A percentile compares a stretch with the other conserved stretches of the same genome.
phyloP scores from a whole-genome alignment of 805 yeast species.

The Saturnispora saitoi region DNA sequence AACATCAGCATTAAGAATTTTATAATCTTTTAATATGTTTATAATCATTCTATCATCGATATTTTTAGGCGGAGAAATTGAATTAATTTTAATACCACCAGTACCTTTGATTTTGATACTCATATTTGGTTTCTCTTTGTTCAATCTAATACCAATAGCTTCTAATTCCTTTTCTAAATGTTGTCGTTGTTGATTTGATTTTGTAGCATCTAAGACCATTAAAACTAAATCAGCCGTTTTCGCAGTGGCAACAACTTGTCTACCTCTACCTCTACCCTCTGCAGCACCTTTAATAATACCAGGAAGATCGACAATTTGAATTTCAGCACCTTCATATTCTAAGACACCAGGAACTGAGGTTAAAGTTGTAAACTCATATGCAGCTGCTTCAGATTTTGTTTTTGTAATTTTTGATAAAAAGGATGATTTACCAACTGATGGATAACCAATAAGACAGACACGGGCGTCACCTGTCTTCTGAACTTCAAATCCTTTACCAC shows the following conservation, averaged over 20 bases:
- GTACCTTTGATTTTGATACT: constrained; percentile 70
- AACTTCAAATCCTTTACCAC: constrained; percentile 85
- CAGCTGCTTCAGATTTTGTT: constrained; percentile 91
- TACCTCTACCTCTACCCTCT: constrained; percentile 95
- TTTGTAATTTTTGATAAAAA: constrained; percentile 82
- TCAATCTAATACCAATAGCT: constrained; percentile 86
- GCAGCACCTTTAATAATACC: constrained; percentile 96
- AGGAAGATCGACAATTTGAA: constrained; percentile 94
- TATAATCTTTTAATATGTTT: constrained; percentile 74
- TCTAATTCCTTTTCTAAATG: constrained; percentile 85
- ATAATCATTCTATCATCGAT: constrained; percentile 74
- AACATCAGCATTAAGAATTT: constrained; percentile 89
- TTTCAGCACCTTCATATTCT: constrained; percentile 93
- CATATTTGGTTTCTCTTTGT: constrained; percentile 74
- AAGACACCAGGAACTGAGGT: constrained; percentile 95
- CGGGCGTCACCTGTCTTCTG: constrained; percentile 95
- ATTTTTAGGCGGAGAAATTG: constrained; percentile 72
- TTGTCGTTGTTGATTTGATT: constrained; percentile 80
- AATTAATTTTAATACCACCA: constrained; percentile 85
- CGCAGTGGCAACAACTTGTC: constrained; percentile 94
- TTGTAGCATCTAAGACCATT: constrained; percentile 94
- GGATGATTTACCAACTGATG: constrained; percentile 95
- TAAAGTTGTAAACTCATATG: constrained; percentile 89
- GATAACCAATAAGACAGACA: constrained; percentile 91
- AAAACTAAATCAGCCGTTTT: constrained; percentile 87